Base-by-base conservation (phyloP, 805 yeast species). In the Myxozyma neotropica region DNA sequence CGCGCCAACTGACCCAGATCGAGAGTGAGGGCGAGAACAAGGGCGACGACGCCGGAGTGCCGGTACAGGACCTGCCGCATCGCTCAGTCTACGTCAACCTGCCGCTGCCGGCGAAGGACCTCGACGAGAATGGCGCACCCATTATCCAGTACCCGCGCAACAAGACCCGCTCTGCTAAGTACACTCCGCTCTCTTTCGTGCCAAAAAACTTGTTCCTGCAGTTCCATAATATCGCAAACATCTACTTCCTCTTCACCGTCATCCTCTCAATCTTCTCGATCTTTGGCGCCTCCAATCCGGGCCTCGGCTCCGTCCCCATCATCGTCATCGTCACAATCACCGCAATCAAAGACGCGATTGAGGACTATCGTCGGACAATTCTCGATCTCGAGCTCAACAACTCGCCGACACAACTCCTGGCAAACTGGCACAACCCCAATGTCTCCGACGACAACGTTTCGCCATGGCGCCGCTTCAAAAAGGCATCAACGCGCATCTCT, bases 161-260 rank as follows among this genome's bases (percentile, higher is more conserved):
- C 77, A 92, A 94, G 73, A 89, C 94, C 67, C 84, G 97, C 77
- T 91, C 98, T 0, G 90, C 99, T 1, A 93, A 90, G 76, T 93
- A 93, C 74, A 93, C 97, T 1, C 97, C 98, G 4, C 71, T 94
- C 47, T 78, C 90, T 7, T 93, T 93, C 70, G 65, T 94, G 31
- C 98, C 98, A 2, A 91, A 91, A 72, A 91, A 93, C 74, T 73
- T 93, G 49, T 73, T 75, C 47, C 80, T 82, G 64, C 98, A 94
- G 76, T 92, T 92, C 73, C 83, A 82, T 67, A 93, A 92, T 72
- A 83, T 92, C 63, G 99, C 99, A 45, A 93, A 93, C 74, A 77
- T 89, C 52, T 93, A 91, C 77, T 93, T 93, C 80, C 76, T 93
- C 68, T 76, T 84, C 36, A 78, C 89, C 75, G 86, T 86, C 69